Base-by-base conservation (phyloP, 1,284 basidiomycete species). In the Puccinia sorghi region DNA sequence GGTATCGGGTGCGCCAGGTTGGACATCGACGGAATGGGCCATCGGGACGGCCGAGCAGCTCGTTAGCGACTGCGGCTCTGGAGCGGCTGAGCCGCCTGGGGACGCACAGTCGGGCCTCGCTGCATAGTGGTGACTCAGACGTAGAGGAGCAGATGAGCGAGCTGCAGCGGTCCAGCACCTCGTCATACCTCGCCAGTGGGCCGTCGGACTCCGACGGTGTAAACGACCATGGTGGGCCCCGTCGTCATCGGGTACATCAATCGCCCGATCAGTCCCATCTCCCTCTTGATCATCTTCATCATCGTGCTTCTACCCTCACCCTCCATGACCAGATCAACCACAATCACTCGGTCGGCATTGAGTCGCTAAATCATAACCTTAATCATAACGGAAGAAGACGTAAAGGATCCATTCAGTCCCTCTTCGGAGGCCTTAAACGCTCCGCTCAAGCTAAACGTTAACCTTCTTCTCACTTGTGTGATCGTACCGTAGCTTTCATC, bases 41-140 rank as follows among this genome's bases (percentile, higher is more conserved):
- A 27, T 25, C 27, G 27, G 6, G 27, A 2, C 56, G 12, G 22
- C 56, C 25, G 3, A 27, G 25, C 25, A 32, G 25, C 56, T 32
- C 56, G 12, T 32, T 12, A 11, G 56, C 56, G 4, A 59, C 56
- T 2, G 25, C 56, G 3, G 56, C 56, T 2, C 56, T 59, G 9
- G 56, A 59, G 25, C 56, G 56, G 12, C 56, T 59, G 27, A 59
- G 25, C n/a, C 56, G 56, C 17, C 22, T 59, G 17, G 56, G 56
- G 3, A 59, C 22, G 9, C 56, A 27, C 12, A 32, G 25, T 5
- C 56, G 56, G 4, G 25, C 25, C 5, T 6, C 7, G 2, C 8
- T 32, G 56, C 12, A 32, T 37, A 8, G 37, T 32, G 56, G 25
- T 17, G 25, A 32, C 3, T 11, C 3, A 5, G 56, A 59, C 22